phyloP scores from a whole-genome alignment of 1,284 basidiomycete genomes.

The Fistulinella cinereoalba region DNA sequence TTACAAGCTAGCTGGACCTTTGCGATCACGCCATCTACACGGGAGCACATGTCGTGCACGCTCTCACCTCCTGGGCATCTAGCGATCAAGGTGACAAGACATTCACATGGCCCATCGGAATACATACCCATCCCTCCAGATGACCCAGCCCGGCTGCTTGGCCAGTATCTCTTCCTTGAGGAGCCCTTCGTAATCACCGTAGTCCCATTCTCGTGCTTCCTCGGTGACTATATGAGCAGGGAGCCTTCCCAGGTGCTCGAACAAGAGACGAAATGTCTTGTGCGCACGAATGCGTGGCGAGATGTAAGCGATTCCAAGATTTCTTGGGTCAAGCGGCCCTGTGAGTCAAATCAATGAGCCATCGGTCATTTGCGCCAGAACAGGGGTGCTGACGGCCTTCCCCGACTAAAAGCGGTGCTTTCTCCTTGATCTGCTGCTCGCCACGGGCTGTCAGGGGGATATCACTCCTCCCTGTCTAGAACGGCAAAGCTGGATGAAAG shows the following conservation, averaged over 20 bases:
- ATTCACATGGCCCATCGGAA: not conserved
- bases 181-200: slow-evolving; percentile 88
- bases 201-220: slow-evolving; percentile 82
- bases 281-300: slow-evolving; percentile 85
- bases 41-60: slow-evolving; percentile 70
- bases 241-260: slow-evolving; percentile 49
- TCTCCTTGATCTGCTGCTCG: slow-evolving; percentile 67
- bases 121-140: slow-evolving; percentile 79
- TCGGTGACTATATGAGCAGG: slow-evolving; percentile 64
- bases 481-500: not conserved
- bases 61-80: slow-evolving; percentile 89
- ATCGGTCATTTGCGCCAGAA: not conserved
- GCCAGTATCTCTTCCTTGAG: slow-evolving; percentile 70
- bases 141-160: slow-evolving; percentile 66
- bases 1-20: slow-evolving; percentile 41
- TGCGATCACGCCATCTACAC: slow-evolving; percentile 75
- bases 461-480: slow-evolving; percentile 82
- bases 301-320: slow-evolving; percentile 75
- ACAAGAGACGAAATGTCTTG: slow-evolving; percentile 81
- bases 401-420: slow-evolving; percentile 70
- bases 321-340: slow-evolving; percentile 80
- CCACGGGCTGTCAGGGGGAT: slow-evolving; percentile 85
- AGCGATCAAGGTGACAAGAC: not conserved
- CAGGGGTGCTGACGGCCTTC: slow-evolving; percentile 66
- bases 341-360: slow-evolving; percentile 6